These are phyloP conservation scores for Nicotiana rustica DNA, from an alignment of 305 asterid species.

Conservation along the genomic window DNA sequence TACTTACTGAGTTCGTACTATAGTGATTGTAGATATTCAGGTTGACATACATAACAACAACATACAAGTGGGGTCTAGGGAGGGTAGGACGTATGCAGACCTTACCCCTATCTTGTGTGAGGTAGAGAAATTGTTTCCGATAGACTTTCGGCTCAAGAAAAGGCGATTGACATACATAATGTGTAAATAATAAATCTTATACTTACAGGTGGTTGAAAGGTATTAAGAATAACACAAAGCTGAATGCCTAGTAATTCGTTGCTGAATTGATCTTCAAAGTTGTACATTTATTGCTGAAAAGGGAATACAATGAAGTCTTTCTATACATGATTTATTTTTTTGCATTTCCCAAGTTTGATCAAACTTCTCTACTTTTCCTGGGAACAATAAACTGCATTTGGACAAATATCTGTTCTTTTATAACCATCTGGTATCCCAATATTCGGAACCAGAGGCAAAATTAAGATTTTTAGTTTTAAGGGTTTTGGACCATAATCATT, in stretches of 20 bases:
- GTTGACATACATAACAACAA: neutral
- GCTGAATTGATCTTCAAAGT: neutral
- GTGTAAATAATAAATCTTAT: neutral
- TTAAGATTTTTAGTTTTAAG: no score
- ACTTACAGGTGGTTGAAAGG: neutral
- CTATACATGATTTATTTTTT: neutral
- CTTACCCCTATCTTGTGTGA: no score
- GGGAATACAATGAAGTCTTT: constrained; percentile 11
- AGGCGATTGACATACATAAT: neutral
- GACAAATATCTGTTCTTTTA: no score
- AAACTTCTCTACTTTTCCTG: no score
- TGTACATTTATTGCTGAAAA: neutral
- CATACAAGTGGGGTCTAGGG: no score
- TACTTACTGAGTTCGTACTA: constrained; percentile 41
- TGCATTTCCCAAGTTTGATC: neutral
- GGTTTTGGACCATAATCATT: no score
- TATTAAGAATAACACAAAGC: constrained; percentile 1
- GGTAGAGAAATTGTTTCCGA: no score
- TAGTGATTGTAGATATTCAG: constrained; percentile 8
- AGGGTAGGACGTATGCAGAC: no score
- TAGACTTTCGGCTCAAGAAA: no score
- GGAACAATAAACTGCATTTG: no score
- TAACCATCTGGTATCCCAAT: no score
- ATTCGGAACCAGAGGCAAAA: no score
- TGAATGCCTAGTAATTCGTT: neutral